Percentiles rank a stretch among this genome's conserved stretches.
These are phyloP conservation scores for Claviceps spartinae DNA, from an alignment of 2,329 filamentous ascomycete genomes.

Conservation along the genomic window DNA sequence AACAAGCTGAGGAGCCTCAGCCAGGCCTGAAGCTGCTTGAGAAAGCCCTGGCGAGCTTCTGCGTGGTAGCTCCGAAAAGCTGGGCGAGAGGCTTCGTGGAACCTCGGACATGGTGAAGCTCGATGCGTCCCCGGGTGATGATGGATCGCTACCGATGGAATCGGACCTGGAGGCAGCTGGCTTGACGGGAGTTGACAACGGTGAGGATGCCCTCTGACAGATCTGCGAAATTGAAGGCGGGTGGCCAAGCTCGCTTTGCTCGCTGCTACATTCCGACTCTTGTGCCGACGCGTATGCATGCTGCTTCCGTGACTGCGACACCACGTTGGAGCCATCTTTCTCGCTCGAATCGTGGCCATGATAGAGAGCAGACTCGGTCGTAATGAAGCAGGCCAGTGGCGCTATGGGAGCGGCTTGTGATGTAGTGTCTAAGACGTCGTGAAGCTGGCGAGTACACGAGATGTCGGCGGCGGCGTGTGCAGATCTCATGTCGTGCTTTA, in stretches of 20 bases:
- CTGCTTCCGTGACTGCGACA: slow-evolving; percentile 12
- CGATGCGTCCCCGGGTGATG: slow-evolving; percentile 39
- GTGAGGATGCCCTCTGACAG: slow-evolving; percentile 10
- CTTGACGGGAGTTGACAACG: slow-evolving; percentile 16
- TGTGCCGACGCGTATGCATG: slow-evolving; percentile 4
- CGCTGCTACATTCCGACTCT: background rate
- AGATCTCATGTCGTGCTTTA: slow-evolving; percentile 1
- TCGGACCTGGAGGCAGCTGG: slow-evolving; percentile 14
- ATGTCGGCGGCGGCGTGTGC: background rate
- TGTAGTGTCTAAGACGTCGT: background rate
- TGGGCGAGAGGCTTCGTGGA: slow-evolving; percentile 13
- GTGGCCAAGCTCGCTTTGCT: slow-evolving; percentile 1
- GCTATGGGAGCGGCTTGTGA: slow-evolving; percentile 8
- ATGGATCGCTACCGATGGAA: slow-evolving; percentile 31
- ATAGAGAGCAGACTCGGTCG: slow-evolving; percentile 21
- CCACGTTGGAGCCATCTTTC: background rate
- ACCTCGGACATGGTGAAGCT: slow-evolving; percentile 26
- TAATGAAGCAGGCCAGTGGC: slow-evolving; percentile 22
- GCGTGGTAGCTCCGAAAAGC: slow-evolving; percentile 11
- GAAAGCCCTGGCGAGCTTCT: slow-evolving; percentile 10
- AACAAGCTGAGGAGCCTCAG: slow-evolving; percentile 61
- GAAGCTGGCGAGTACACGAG: background rate
- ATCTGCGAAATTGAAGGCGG: slow-evolving; percentile 4
- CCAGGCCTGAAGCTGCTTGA: slow-evolving; percentile 3
- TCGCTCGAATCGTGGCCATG: slow-evolving; percentile 8